phyloP scores from a whole-genome alignment of 1,139 yeast genomes.

The Keqinozyma sinolaborantium region DNA sequence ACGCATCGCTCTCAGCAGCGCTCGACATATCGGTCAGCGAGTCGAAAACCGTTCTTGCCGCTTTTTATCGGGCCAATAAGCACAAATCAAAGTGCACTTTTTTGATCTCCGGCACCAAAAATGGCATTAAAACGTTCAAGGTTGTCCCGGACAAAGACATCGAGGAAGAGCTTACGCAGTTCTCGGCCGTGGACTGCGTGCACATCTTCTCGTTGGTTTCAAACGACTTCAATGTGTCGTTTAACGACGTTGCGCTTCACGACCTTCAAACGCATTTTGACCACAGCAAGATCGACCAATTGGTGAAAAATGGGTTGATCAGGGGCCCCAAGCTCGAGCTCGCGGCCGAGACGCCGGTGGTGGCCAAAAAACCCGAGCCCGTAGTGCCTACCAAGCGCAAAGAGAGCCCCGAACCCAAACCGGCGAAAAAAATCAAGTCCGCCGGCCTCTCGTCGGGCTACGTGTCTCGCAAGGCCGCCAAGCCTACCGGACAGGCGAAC shows the following conservation, averaged over 20 bases:
- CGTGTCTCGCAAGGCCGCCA: slow-evolving; percentile 22
- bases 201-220: slow-evolving; percentile 30
- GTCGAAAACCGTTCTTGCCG: slow-evolving; percentile 28
- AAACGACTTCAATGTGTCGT: slow-evolving; percentile 14
- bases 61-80: slow-evolving; percentile 29
- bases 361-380: background rate
- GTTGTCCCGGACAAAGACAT: slow-evolving; percentile 18
- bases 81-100: slow-evolving; percentile 30
- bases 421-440: slow-evolving; percentile 11
- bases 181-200: slow-evolving; percentile 21
- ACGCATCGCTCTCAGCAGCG: slow-evolving; percentile 6
- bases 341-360: slow-evolving; percentile 3
- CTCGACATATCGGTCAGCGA: slow-evolving; percentile 4
- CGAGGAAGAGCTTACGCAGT: slow-evolving; percentile 13
- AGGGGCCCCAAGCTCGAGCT: slow-evolving; percentile 27
- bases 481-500: slow-evolving; percentile 11
- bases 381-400: slow-evolving; percentile 3
- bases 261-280: slow-evolving; percentile 22
- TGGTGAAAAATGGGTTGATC: slow-evolving; percentile 29
- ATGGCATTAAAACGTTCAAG: slow-evolving; percentile 15
- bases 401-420: slow-evolving; percentile 1
- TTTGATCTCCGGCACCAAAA: slow-evolving; percentile 24
- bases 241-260: slow-evolving; percentile 25
- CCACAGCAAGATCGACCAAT: slow-evolving; percentile 15
- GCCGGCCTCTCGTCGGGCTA: slow-evolving; percentile 22